Evolutionary conservation across 805 yeast species (phyloP).

Genomic region (Barnettozyma californica): DNA sequence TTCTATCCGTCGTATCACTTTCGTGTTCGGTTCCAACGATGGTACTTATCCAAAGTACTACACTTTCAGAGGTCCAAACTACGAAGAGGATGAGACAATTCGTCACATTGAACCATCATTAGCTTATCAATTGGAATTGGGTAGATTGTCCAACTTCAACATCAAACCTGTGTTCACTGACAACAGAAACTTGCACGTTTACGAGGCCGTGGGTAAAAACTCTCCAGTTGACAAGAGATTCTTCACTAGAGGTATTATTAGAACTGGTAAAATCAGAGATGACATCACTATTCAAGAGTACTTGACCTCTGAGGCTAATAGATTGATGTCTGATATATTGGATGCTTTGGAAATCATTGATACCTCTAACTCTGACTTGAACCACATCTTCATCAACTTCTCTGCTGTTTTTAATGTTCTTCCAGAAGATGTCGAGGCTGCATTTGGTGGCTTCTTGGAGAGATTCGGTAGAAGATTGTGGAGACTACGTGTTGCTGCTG

Average conservation of each 20-base stretch:
- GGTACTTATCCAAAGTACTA: conserved; percentile 94
- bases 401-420: conserved; percentile 92
- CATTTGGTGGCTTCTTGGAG: conserved; percentile 96
- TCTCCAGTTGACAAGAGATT: conserved; percentile 90
- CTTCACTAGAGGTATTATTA: conserved; percentile 94
- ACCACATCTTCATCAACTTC: conserved; percentile 95
- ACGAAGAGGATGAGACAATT: conserved; percentile 82
- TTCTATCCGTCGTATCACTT: conserved; percentile 87
- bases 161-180: conserved; percentile 93
- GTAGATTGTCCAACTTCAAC: conserved; percentile 89
- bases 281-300: conserved; percentile 92
- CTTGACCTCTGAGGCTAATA: conserved; percentile 91
- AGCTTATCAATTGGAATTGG: conserved; percentile 94
- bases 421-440: conserved; percentile 95
- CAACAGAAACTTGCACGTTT: conserved; percentile 95
- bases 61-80: conserved; percentile 88
- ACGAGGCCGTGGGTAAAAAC: conserved; percentile 93
- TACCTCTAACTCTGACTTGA: conserved; percentile 90
- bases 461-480: conserved; percentile 95
- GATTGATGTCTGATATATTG: conserved; percentile 91
- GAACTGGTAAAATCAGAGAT: conserved; percentile 92
- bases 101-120: conserved; percentile 98
- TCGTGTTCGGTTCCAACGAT: conserved; percentile 75
- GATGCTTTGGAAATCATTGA: conserved; percentile 94
- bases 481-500: conserved; percentile 95